Conservation (phyloP, 371 early-diverging fungal genomes). For the Dichotomocladium elegans region DNA sequence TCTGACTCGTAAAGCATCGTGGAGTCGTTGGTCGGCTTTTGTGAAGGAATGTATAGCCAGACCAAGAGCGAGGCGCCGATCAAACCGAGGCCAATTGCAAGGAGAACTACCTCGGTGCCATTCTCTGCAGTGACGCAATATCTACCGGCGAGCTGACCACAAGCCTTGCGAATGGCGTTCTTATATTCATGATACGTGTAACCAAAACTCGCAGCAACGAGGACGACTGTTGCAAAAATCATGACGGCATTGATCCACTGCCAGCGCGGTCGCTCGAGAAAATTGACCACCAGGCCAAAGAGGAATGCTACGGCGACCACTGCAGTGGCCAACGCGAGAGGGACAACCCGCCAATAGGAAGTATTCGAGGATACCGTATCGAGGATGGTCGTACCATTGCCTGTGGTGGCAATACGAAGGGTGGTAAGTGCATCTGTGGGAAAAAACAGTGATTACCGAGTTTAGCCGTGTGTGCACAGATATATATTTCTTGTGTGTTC, state of each 20-base stretch:
- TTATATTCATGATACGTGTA: slow-evolving; percentile 11
- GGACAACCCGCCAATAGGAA: slow-evolving; percentile 19
- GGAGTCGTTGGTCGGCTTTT: background rate
- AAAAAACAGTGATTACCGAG: no score
- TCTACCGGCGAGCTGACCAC: background rate
- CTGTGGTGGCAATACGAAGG: slow-evolving; percentile 19
- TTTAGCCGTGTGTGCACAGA: slow-evolving; percentile 1
- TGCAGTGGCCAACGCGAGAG: slow-evolving; percentile 19
- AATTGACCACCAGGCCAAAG: slow-evolving; percentile 18
- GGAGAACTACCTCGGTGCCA: slow-evolving; percentile 22
- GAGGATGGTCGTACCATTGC: slow-evolving; percentile 20
- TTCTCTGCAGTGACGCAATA: slow-evolving; percentile 16
- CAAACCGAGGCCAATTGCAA: slow-evolving; percentile 18
- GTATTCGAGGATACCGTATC: background rate
- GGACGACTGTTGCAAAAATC: slow-evolving; percentile 6
- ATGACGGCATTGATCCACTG: slow-evolving; percentile 21
- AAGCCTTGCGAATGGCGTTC: slow-evolving; percentile 6
- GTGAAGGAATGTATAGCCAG: slow-evolving; percentile 7
- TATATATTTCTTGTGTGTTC: no score
- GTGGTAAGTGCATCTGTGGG: slow-evolving; percentile 19
- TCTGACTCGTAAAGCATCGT: no score
- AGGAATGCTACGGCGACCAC: slow-evolving; percentile 18
- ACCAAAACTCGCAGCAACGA: slow-evolving; percentile 17
- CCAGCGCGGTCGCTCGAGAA: slow-evolving; percentile 2
- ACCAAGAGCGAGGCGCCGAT: slow-evolving; percentile 16